Evolutionary conservation across 78 protist genomes (phyloP), one percentile per base, ranked within the genome.

Genomic region (Chrysochromulina parva): DNA sequence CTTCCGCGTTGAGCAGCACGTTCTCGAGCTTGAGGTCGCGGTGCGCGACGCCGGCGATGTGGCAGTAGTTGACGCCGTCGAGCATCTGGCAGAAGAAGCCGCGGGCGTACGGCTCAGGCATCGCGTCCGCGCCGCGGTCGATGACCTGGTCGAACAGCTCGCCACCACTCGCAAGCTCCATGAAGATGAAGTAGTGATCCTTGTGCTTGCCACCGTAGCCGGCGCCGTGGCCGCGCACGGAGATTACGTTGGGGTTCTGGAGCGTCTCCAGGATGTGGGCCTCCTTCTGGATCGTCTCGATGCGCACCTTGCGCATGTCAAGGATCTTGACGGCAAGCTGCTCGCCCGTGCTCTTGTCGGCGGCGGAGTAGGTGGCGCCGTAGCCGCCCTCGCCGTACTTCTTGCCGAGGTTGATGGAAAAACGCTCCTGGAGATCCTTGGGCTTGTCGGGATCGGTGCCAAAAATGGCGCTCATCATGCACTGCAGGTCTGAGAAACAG

Each of bases 141-240:
- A 87, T 93, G 60, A 93, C 67, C 55, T 85, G 85, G 62, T 93
- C 95, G 71, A 93, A 92, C 57, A 93, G 90, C 88, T 93, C 95
- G 66, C 95, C 95, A 3, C 95, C 95, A 2, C 89, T 73, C 48
- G 90, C 91, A 20, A 80, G 89, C 88, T 93, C 95, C 62, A 93
- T 92, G 28, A 92, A 92, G 60, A 93, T n/a, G 85, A 52, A 91
- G 81, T 90, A 91, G 85, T 62, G 66, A 9, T 58, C n/a, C 78
- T 69, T 16, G 0, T 69, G 38, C 53, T 38, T 38, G 13, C 3
- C 16, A 22, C 71, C 17, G 9, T 7, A 3, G 24, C 82, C 82
- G 82, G 10, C 3, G 20, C 82, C 82, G 55, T 74, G 82, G 69
- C 10, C 88, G 26, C 13, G 22, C 16, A 82, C 54, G 19, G 22